These are phyloP conservation scores for Chytriomyces confervae DNA, from an alignment of 192 early-diverging fungal genomes.

Conservation along the genomic window DNA sequence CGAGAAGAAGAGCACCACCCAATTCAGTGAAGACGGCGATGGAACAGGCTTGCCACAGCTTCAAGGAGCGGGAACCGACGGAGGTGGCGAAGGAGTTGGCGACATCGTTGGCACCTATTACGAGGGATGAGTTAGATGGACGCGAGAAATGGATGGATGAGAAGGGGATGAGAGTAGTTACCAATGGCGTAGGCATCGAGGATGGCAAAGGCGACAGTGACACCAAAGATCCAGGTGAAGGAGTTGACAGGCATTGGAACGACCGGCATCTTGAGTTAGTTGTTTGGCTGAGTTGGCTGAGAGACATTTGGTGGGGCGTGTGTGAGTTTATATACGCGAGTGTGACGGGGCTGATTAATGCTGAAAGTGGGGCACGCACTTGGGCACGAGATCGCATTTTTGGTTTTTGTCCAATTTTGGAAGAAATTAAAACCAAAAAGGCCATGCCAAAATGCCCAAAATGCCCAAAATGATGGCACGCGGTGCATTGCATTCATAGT, in stretches of 20 bases:
- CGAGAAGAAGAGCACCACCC: constrained; percentile 76
- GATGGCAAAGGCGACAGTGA: constrained; percentile 70
- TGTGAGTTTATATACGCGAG: too few species aligned
- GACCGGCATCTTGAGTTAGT: background rate
- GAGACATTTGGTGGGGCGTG: too few species aligned
- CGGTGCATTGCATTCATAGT: too few species aligned
- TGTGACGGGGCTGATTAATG: too few species aligned
- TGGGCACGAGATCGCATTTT: too few species aligned
- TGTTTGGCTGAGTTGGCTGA: background rate
- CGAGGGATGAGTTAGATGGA: background rate
- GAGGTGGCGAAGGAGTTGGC: constrained; percentile 89
- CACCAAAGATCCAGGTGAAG: constrained; percentile 65
- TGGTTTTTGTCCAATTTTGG: too few species aligned
- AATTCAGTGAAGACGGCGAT: constrained; percentile 88
- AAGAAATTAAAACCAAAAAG: too few species aligned
- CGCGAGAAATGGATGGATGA: too few species aligned
- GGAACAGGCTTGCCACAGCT: constrained; percentile 70
- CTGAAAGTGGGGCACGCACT: too few species aligned
- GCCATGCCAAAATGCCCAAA: too few species aligned
- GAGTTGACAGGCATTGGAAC: constrained; percentile 22
- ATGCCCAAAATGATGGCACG: too few species aligned
- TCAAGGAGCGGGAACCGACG: constrained; percentile 80
- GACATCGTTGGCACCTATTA: constrained; percentile 81
- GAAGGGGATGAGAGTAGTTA: background rate
- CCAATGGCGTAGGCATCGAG: constrained; percentile 80